Conservation (phyloP, 257 asterid species). For the Solanum piurae region DNA sequence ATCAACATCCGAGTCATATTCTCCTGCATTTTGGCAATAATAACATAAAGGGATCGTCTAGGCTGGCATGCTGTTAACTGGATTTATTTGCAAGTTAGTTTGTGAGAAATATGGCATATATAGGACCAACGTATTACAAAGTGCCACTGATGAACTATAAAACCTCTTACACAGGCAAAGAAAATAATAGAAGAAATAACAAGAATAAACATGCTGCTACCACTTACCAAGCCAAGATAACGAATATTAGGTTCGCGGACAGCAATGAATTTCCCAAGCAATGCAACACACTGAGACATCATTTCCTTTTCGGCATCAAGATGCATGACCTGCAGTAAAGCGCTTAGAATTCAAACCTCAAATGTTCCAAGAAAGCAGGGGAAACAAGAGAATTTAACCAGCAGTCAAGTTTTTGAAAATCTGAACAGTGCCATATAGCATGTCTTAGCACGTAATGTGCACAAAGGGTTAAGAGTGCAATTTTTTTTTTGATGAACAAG, state of each 20-base stretch:
- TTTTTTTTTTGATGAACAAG: not conserved
- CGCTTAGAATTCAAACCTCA: not conserved
- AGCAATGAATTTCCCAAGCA: constrained; percentile 93
- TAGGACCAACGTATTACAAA: not conserved
- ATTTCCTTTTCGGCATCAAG: constrained; percentile 97
- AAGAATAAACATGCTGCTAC: not conserved
- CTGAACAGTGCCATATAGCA: not conserved
- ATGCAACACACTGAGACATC: constrained; percentile 98
- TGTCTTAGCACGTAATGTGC: not conserved
- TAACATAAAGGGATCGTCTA: not conserved
- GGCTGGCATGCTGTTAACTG: not conserved
- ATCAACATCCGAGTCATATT: constrained; percentile 96
- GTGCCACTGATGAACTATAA: not conserved
- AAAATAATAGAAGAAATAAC: not conserved
- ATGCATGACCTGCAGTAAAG: constrained; percentile 76
- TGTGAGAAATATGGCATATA: not conserved
- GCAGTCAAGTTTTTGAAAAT: not conserved
- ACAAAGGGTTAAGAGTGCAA: not conserved
- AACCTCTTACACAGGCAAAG: not conserved
- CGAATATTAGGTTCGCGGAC: constrained; percentile 97
- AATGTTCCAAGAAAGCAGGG: not conserved
- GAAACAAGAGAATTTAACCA: not conserved
- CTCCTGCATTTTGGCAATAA: constrained; percentile 46
- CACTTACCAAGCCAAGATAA: constrained; percentile 90
- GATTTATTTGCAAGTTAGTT: not conserved